These are phyloP conservation scores for Quercus aquifolioides DNA, from an alignment of 306 rosid species.

Conservation along the genomic window DNA sequence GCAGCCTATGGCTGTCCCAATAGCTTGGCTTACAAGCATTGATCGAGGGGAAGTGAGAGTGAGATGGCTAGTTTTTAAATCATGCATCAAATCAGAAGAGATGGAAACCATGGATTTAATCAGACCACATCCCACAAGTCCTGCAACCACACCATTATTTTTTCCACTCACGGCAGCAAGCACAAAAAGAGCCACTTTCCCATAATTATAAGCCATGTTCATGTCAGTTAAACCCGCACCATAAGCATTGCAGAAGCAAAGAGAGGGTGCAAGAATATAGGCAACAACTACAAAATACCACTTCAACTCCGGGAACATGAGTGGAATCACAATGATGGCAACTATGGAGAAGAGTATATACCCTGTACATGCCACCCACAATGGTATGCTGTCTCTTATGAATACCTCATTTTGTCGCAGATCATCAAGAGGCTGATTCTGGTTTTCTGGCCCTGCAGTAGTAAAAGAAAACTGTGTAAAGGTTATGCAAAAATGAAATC, in stretches of 20 bases:
- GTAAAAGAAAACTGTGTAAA: slow-evolving; percentile 16
- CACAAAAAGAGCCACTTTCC: slow-evolving; percentile 94
- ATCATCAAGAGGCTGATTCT: slow-evolving; percentile 52
- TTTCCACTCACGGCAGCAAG: slow-evolving; percentile 75
- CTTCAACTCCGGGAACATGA: slow-evolving; percentile 85
- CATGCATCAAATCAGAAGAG: slow-evolving; percentile 97
- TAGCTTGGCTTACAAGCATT: slow-evolving; percentile 91
- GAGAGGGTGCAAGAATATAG: slow-evolving; percentile 79
- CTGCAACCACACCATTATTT: slow-evolving; percentile 80
- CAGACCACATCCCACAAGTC: slow-evolving; percentile 91
- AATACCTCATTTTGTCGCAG: slow-evolving; percentile 73
- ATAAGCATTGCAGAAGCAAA: slow-evolving; percentile 97
- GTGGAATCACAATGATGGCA: slow-evolving; percentile 72
- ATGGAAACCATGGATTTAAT: slow-evolving; percentile 91
- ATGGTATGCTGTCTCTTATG: slow-evolving; percentile 70
- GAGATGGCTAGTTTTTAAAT: slow-evolving; percentile 90
- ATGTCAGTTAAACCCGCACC: slow-evolving; percentile 97
- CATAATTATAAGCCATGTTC: slow-evolving; percentile 98
- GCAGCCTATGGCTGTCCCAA: slow-evolving; percentile 91
- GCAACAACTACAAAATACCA: slow-evolving; percentile 87
- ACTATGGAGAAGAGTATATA: slow-evolving; percentile 64
- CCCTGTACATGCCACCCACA: slow-evolving; percentile 76
- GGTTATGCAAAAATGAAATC: slow-evolving; percentile 1
- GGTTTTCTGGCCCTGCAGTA: slow-evolving; percentile 46
- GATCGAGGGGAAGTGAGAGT: slow-evolving; percentile 92